Conservation (phyloP, 305 asterid species). For the Fraxinus albicans region DNA sequence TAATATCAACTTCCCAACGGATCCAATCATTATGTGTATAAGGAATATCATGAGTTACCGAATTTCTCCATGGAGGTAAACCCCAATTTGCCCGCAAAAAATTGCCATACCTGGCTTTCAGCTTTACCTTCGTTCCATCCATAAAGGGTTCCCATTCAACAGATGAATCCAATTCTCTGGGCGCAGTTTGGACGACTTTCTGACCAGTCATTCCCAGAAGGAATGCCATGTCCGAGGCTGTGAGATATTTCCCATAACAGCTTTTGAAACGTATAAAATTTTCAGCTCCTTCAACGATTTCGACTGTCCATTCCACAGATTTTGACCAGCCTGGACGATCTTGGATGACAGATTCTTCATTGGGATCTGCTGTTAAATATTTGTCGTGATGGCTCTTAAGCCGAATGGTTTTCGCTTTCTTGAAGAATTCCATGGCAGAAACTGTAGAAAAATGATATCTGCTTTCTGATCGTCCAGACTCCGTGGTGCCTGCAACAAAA, state of each 20-base stretch:
- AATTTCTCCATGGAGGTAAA: slow-evolving; percentile 82
- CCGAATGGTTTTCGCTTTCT: slow-evolving; percentile 56
- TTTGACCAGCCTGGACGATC: slow-evolving; percentile 46
- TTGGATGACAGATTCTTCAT: slow-evolving; percentile 38
- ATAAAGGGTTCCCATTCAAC: neutral
- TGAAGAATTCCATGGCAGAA: slow-evolving; percentile 66
- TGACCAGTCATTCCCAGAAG: slow-evolving; percentile 75
- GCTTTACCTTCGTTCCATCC: slow-evolving; percentile 33
- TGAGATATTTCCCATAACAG: slow-evolving; percentile 56
- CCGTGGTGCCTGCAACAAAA: neutral
- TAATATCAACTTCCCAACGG: neutral
- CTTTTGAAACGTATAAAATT: slow-evolving; percentile 55
- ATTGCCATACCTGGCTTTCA: slow-evolving; percentile 73
- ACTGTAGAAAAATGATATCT: neutral
- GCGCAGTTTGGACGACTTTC: slow-evolving; percentile 55
- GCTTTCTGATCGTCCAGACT: neutral
- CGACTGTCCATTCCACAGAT: slow-evolving; percentile 57
- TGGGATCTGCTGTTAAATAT: slow-evolving; percentile 46
- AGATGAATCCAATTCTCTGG: slow-evolving; percentile 46
- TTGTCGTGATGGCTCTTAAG: slow-evolving; percentile 67
- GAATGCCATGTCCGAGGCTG: slow-evolving; percentile 58
- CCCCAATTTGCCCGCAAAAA: slow-evolving; percentile 82
- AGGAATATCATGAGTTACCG: slow-evolving; percentile 33
- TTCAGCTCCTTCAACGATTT: slow-evolving; percentile 47
- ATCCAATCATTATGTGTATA: neutral